These are phyloP conservation scores for Aureobasidium sp. DNA, from an alignment of 2,329 filamentous ascomycete species.

Conservation along the genomic window DNA sequence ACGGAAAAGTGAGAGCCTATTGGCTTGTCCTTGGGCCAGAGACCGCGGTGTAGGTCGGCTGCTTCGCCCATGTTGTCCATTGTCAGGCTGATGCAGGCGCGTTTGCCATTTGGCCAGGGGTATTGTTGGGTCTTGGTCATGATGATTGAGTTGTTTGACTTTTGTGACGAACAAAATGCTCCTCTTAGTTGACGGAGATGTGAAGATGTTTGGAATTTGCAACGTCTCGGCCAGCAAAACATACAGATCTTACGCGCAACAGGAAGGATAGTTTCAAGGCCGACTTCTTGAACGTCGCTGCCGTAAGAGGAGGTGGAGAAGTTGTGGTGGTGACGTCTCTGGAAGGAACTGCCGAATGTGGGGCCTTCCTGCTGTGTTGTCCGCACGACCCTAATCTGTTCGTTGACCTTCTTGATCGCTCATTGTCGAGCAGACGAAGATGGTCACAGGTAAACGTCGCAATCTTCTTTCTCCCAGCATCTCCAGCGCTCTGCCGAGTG, in stretches of 20 bases:
- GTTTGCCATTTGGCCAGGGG: slow-evolving; percentile 25
- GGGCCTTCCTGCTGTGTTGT: neutral
- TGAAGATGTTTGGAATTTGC: neutral
- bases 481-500: neutral
- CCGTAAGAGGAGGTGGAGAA: neutral
- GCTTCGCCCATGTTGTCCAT: slow-evolving; percentile 32
- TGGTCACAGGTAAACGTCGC: neutral
- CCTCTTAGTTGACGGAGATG: neutral
- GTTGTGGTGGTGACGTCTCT: slow-evolving; percentile 5
- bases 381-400: neutral
- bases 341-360: slow-evolving; percentile 10
- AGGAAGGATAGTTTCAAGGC: neutral
- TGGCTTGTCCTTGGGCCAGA: slow-evolving; percentile 24
- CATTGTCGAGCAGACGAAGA: too few relatives aligned
- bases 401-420: neutral
- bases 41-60: slow-evolving; percentile 26
- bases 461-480: neutral
- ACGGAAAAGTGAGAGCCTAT: slow-evolving; percentile 28
- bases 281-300: neutral
- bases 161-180: neutral
- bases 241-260: neutral
- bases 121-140: slow-evolving; percentile 7
- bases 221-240: neutral
- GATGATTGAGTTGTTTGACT: neutral
- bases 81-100: slow-evolving; percentile 26